phyloP scores from a whole-genome alignment of 805 yeast species.

The Nakazawaea sp. region DNA sequence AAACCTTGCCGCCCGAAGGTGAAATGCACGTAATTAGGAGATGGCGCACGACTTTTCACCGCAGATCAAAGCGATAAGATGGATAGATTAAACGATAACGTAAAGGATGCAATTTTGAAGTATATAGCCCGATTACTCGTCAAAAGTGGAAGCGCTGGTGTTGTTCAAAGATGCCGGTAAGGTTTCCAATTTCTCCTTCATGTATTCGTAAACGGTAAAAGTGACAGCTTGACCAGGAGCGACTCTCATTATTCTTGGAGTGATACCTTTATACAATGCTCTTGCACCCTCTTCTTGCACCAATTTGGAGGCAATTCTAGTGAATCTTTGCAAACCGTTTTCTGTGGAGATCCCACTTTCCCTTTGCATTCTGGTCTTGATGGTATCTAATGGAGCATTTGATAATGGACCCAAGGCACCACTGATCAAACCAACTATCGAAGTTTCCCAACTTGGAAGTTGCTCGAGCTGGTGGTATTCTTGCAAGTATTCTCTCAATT shows the following conservation, averaged over 20 bases:
- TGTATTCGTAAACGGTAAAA: constrained; percentile 90
- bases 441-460: constrained; percentile 92
- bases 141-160: constrained; percentile 8
- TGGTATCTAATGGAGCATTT: constrained; percentile 95
- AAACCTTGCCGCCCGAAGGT: no score
- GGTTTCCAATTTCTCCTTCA: constrained; percentile 57
- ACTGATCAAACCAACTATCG: constrained; percentile 80
- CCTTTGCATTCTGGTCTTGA: constrained; percentile 93
- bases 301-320: constrained; percentile 73
- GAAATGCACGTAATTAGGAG: constrained; percentile 6
- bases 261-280: constrained; percentile 93
- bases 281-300: constrained; percentile 83
- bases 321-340: constrained; percentile 70
- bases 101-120: not conserved
- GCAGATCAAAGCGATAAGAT: no score
- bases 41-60: not conserved
- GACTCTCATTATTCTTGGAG: constrained; percentile 98
- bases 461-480: constrained; percentile 47
- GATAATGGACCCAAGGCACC: constrained; percentile 98
- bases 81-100: not conserved
- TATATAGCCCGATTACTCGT: constrained; percentile 4
- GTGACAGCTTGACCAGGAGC: constrained; percentile 99
- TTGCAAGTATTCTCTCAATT: constrained; percentile 65
- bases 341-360: constrained; percentile 61
- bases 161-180: constrained; percentile 19